Base-by-base conservation (phyloP, 2,329 filamentous ascomycete genomes). In the Trichocomaceae sp. region DNA sequence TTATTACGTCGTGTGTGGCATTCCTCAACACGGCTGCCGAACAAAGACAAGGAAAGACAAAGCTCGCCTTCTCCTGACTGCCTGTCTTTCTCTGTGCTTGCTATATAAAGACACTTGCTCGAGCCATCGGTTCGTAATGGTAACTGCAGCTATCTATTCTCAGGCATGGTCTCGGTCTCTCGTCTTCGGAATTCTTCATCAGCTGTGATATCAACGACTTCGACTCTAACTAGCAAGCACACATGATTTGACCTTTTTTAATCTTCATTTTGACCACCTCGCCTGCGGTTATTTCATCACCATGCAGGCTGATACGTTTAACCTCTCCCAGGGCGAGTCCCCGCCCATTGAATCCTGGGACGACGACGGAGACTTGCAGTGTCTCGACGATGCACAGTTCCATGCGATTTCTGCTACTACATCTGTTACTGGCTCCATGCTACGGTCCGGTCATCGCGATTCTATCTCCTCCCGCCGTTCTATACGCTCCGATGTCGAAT, bases 391-490 rank as follows among this genome's bases (percentile, higher is more conserved):
- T 47, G 63, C 75, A 37, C 74, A 77, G 22, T 69, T 77, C 47
- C 73, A 74, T 44, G 66, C 71, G 48, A 67, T 70, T 23, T 78
- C 76, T 22, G 72, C 70, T 31, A 69, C 73, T 44, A 76, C 75
- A 10, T 76, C 75, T 9, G 64, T 75, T 39, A 70, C 73, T 13
- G 73, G 71, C 31, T 72, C 69, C 39, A 62, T 71, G 46, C 69
- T 70, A 26, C 70, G 68, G 33, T 74, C 72, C 12, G 70, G 68
- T 57, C 80, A 83, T 58, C 83, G 88, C 60, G 87, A 90, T 64
- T 90, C 87, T 17, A 83, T 87, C 54, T 96, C 91, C 1, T 95
- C 88, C 56, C 86, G 88, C 62, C 75, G 84, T 61, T 95, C 90
- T 17, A 83, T 90, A 64, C 86, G 86, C 63, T 96, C 89, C 53